phyloP scores from a whole-genome alignment of 1,284 basidiomycete genomes.

The Ganoderma multipileum region DNA sequence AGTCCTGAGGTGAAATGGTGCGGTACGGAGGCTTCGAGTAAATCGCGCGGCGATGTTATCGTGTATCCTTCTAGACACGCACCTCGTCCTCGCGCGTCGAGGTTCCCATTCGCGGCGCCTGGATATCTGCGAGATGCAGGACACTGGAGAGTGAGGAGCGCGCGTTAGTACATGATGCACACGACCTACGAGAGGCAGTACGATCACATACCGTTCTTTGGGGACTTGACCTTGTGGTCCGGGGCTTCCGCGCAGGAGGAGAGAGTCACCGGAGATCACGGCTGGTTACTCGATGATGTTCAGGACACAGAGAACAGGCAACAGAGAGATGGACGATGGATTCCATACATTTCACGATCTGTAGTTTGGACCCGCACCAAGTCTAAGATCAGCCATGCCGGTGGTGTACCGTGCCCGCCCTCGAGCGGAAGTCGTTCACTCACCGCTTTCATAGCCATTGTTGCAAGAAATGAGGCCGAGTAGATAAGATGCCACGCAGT shows the following conservation, averaged over 20 bases:
- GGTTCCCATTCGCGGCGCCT: constrained; percentile 84
- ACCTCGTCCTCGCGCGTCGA: constrained; percentile 88
- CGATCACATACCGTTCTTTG: constrained; percentile 79
- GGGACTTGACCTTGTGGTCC: constrained; percentile 84
- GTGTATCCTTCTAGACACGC: constrained; percentile 30
- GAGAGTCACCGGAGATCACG: constrained; percentile 88
- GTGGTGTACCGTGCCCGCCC: neutral
- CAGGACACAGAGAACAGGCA: constrained; percentile 28
- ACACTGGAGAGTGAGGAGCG: constrained; percentile 54
- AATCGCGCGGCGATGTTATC: neutral
- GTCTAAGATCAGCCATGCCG: constrained; percentile 15
- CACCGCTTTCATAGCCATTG: constrained; percentile 36
- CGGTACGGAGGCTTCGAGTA: neutral
- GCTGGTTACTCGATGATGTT: constrained; percentile 55
- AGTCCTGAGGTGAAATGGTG: constrained; percentile 58
- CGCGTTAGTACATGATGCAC: constrained; percentile 20
- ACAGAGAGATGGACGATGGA: constrained; percentile 19
- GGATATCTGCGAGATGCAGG: constrained; percentile 85
- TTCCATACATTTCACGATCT: constrained; percentile 76
- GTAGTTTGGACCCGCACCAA: neutral
- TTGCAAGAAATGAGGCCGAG: constrained; percentile 19
- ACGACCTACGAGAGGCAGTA: constrained; percentile 10
- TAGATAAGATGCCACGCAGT: constrained; percentile 7
- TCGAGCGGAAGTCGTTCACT: constrained; percentile 19
- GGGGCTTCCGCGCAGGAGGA: constrained; percentile 79